A percentile compares a stretch with the other conserved stretches of the same genome.
These are phyloP conservation scores for Anthracocystis setariae DNA, from an alignment of 1,284 basidiomycete species.

Conservation along the genomic window DNA sequence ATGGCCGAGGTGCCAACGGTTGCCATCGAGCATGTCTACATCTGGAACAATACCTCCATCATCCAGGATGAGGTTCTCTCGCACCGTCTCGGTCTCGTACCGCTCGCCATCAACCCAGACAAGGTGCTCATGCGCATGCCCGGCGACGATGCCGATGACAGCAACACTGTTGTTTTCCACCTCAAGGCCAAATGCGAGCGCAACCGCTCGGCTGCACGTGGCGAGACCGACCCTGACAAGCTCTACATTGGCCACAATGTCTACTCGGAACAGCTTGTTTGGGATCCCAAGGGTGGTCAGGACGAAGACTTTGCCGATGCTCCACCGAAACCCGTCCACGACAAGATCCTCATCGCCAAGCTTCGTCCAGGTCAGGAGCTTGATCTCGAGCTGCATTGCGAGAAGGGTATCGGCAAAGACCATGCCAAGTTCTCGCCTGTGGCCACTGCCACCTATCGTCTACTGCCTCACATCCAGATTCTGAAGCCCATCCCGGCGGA, in stretches of 20 bases:
- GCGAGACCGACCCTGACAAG: slow-evolving; percentile 68
- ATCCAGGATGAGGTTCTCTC: slow-evolving; percentile 93
- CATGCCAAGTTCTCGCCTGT: slow-evolving; percentile 99
- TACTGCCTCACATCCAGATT: slow-evolving; percentile 87
- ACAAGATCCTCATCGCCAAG: slow-evolving; percentile 92
- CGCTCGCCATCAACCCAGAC: slow-evolving; percentile 85
- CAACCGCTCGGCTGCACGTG: slow-evolving; percentile 71
- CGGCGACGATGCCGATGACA: slow-evolving; percentile 76
- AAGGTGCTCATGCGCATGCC: slow-evolving; percentile 69
- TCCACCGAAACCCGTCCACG: slow-evolving; percentile 79
- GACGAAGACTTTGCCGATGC: slow-evolving; percentile 69
- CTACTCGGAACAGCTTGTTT: slow-evolving; percentile 81
- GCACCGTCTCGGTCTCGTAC: slow-evolving; percentile 89
- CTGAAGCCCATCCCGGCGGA: slow-evolving; percentile 76
- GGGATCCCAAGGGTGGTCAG: slow-evolving; percentile 90
- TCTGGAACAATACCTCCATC: slow-evolving; percentile 95
- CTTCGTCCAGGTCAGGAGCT: slow-evolving; percentile 87
- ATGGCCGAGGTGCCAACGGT: slow-evolving; percentile 88
- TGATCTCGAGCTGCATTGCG: slow-evolving; percentile 86
- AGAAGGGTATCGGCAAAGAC: slow-evolving; percentile 94
- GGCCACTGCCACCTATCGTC: slow-evolving; percentile 79
- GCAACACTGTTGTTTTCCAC: slow-evolving; percentile 90
- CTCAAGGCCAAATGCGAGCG: slow-evolving; percentile 79
- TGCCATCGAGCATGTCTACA: slow-evolving; percentile 91
- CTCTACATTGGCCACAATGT: slow-evolving; percentile 69